Percentiles rank a stretch among this genome's conserved stretches.
phyloP scores from a whole-genome alignment of 306 rosid species.

The Cucurbita moschata region DNA sequence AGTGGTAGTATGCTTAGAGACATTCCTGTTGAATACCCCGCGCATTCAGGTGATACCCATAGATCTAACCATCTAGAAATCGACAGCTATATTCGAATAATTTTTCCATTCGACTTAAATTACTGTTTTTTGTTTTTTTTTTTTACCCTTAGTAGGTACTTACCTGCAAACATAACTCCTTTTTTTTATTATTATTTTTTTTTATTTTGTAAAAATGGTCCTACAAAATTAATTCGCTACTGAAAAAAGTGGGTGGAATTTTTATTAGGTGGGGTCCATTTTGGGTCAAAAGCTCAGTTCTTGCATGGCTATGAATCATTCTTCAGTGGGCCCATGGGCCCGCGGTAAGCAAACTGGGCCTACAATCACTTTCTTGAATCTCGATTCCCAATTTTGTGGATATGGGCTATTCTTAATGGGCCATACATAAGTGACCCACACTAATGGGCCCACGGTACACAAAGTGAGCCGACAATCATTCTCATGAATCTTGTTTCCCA shows the following conservation, averaged over 20 bases:
- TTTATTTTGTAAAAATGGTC: not conserved
- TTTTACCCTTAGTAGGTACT: not conserved
- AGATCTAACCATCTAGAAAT: no score
- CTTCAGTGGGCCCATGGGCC: not conserved
- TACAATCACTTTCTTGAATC: not conserved
- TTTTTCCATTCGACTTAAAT: no score
- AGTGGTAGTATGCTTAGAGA: no score
- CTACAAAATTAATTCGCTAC: not conserved
- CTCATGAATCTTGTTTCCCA: not conserved
- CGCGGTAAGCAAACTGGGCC: not conserved
- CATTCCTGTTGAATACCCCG: no score
- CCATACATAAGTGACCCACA: not conserved
- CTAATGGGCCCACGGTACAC: not conserved
- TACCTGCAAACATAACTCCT: not conserved
- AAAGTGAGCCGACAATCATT: not conserved
- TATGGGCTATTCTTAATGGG: slow-evolving; percentile 6
- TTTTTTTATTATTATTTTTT: not conserved
- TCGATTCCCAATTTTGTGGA: not conserved
- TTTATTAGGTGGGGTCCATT: not conserved
- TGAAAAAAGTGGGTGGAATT: not conserved
- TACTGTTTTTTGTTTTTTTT: no score
- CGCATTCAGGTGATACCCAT: no score
- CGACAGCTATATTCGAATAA: no score
- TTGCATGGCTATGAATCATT: not conserved
- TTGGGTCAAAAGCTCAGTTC: not conserved